A percentile compares a stretch with the other conserved stretches of the same genome.
phyloP scores from a whole-genome alignment of 208 protist genomes.

The Polymyxa betae region DNA sequence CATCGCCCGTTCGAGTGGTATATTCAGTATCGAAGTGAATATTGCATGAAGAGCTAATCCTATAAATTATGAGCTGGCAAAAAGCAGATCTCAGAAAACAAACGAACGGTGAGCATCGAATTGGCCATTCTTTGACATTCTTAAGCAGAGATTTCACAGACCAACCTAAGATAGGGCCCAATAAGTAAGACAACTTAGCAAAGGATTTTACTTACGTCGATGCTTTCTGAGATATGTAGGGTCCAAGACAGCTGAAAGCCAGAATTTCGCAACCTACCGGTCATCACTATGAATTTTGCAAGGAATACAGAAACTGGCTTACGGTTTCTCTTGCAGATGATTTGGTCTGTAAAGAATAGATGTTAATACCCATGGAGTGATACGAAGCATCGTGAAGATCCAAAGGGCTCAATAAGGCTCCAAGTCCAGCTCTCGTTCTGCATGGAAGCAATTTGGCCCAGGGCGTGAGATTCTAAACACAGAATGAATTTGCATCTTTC shows the following conservation, averaged over 20 bases:
- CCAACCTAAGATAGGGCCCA: too few species aligned
- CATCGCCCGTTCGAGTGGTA: background rate
- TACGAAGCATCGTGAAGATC: slow-evolving; percentile 27
- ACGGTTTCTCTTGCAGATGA: background rate
- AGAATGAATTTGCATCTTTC: too few species aligned
- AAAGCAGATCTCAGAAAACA: background rate
- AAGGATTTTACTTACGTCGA: too few species aligned
- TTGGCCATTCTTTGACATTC: too few species aligned
- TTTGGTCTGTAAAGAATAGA: background rate
- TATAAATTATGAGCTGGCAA: background rate
- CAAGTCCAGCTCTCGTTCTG: background rate
- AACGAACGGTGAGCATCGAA: background rate
- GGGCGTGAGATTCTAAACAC: slow-evolving; percentile 41
- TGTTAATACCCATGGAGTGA: slow-evolving; percentile 43
- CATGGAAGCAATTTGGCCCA: slow-evolving; percentile 54
- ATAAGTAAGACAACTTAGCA: too few species aligned
- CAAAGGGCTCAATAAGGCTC: background rate
- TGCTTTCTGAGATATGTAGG: background rate
- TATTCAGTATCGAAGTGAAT: background rate
- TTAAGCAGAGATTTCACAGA: too few species aligned
- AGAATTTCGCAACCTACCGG: slow-evolving; percentile 17
- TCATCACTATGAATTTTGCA: background rate
- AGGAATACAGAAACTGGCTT: background rate
- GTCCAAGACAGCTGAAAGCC: slow-evolving; percentile 20
- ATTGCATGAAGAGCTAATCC: background rate